Base-by-base conservation (phyloP, 2,329 filamentous ascomycete genomes). In the Alternaria tenuissima region DNA sequence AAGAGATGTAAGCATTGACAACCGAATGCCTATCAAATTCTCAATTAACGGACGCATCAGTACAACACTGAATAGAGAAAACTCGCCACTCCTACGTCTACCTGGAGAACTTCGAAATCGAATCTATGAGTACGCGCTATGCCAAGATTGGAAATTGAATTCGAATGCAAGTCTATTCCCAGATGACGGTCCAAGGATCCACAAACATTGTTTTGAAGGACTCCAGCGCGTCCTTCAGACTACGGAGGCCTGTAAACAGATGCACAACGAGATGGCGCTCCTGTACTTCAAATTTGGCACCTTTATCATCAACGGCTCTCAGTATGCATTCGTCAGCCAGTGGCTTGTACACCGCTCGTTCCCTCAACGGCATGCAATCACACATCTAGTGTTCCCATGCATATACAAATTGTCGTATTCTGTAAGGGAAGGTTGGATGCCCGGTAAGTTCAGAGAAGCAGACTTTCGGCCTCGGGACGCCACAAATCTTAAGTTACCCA, bases 31-130 rank as follows among this genome's bases (percentile, higher is more conserved):
- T 7, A 41, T 41, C 9, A 12, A 1, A 1, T 22, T 12, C 12
- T 11, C 9, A 22, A 18, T 7, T 41, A 7, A 41, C 18, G 9
- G 3, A 22, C 9, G 8, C 18, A 36, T 24, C 7, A 61, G 57
- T 20, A 22, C 52, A 14, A 24, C 22, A 20, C 30, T 46, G 1
- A 62, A 59, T 32, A 43, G 26, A 22, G 8, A 41, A 7, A 48
- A 61, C 26, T 65, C 66, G 1, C 62, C 66, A 12, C 52, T 68
- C 2, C 59, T 68, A 5, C 53, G 53, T 20, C 46, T 67, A 32
- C 55, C 64, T 12, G 46, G 39, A n/a, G 49, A 55, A 18, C 18
- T 67, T 3, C 56, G 66, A 5, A 64, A 61, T 38, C 46, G 39
- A 47, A 65, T 68, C 28, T 68, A 60, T 57, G 46, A 43, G 9